These are phyloP conservation scores for Wickerhamomyces chaumierensis DNA, from an alignment of 805 yeast genomes.

Conservation along the genomic window DNA sequence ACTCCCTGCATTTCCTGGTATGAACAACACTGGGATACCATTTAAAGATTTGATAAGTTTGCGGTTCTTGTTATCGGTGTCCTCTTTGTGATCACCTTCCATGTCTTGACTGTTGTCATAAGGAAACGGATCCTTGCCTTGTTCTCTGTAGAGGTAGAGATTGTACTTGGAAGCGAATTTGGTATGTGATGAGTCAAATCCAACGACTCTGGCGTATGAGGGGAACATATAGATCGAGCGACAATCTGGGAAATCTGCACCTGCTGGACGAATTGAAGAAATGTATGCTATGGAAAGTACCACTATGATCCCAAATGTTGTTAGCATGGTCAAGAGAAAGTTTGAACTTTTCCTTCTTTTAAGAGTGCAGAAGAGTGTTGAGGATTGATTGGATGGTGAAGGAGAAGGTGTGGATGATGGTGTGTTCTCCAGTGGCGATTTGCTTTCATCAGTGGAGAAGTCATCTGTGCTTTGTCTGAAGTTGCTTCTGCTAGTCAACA, in stretches of 20 bases:
- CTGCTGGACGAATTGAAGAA: constrained; percentile 9
- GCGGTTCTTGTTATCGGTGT: background rate
- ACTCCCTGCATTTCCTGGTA: constrained; percentile 98
- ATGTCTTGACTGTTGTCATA: background rate
- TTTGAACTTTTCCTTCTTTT: background rate
- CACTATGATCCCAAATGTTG: background rate
- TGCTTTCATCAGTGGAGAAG: background rate
- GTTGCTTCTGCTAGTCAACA: background rate
- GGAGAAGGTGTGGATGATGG: background rate
- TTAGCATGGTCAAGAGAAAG: background rate
- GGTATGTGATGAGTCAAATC: constrained; percentile 62
- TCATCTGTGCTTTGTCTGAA: background rate
- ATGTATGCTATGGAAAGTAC: background rate
- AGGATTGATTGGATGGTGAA: background rate
- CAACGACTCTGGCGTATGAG: constrained; percentile 62
- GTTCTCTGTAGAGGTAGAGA: constrained; percentile 80
- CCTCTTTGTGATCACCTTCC: background rate
- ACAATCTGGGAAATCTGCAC: constrained; percentile 46
- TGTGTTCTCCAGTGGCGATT: background rate
- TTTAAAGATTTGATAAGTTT: constrained; percentile 17
- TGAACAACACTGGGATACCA: constrained; percentile 85
- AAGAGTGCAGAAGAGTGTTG: background rate
- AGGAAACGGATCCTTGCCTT: constrained; percentile 37
- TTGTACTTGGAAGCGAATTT: constrained; percentile 71
- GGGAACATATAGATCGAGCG: constrained; percentile 72